Evolutionary conservation across 768 basidiomycete genomes (phyloP), one percentile per base, ranked within the genome.

Genomic region (Pleurotus pulmonarius): DNA sequence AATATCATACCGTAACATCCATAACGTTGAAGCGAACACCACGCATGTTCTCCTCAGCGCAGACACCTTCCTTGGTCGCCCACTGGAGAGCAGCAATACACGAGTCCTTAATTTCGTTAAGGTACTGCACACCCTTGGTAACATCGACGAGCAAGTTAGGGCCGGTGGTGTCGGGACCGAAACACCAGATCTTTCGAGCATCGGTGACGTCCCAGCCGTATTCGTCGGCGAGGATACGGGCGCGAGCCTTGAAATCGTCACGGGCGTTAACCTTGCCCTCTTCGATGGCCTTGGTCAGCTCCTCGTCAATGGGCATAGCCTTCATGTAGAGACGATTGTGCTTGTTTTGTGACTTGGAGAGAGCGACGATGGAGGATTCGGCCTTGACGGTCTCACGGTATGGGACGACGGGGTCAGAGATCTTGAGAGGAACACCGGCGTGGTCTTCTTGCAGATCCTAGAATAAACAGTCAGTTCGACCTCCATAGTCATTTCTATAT

Each of bases 31-130:
- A 79, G 60, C 97, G 92, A 66, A 96, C 83, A 78, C 95, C 95
- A 78, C 97, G 94, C 95, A 99, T 96, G 73, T 90, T 93, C 83
- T 99, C 97, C 70, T 98, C 97, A 55, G 87, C 87, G 67, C 89
- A 86, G 64, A 92, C 95, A 82, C 94, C 94, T 75, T 98, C 96
- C 82, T 97, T 98, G 57, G 93, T 92, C 45, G 97, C 97, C 97
- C 95, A 98, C 76, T 98, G 97, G 88, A 98, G 92, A 46, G 94
- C 95, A 64, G 97, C 96, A 71, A 99, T 85, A 72, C 94, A 97
- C 63, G 97, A 98, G 73, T 99, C 97, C 82, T 99, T 98, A 82
- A 99, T 99, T 85, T 99, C 97, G 71, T 94, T 96, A 60, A 99
- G 79, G 79, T 97, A 98, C 70, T 99, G 97, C 58, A 97, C 94